Conservation (phyloP, 192 early-diverging fungal genomes). For the Linnemannia hyalina region DNA sequence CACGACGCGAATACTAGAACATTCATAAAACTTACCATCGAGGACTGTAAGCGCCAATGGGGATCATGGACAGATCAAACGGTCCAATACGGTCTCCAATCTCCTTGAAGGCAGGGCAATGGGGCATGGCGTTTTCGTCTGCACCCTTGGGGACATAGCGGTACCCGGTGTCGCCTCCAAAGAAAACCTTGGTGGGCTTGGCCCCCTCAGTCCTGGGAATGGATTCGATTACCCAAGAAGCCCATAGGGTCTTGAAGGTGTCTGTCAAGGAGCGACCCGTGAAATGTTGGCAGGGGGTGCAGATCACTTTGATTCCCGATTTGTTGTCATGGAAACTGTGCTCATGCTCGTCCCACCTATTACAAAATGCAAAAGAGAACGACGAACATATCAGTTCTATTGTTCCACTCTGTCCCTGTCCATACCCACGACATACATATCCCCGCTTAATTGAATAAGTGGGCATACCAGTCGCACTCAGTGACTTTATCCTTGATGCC, state of each 20-base stretch:
- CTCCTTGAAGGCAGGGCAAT: slow-evolving; percentile 88
- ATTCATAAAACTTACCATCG: slow-evolving; percentile 50
- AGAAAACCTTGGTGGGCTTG: slow-evolving; percentile 63
- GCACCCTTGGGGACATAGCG: slow-evolving; percentile 63
- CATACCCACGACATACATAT: too few species aligned
- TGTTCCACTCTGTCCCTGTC: background rate
- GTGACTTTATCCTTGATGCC: slow-evolving; percentile 66
- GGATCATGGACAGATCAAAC: slow-evolving; percentile 81
- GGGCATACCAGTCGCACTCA: slow-evolving; percentile 82
- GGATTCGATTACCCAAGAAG: slow-evolving; percentile 73
- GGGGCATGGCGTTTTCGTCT: slow-evolving; percentile 65
- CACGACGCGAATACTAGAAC: background rate
- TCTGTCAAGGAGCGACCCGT: slow-evolving; percentile 73
- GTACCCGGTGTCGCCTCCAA: slow-evolving; percentile 87
- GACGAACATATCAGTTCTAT: background rate
- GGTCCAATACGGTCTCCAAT: slow-evolving; percentile 82
- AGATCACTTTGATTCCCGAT: slow-evolving; percentile 59
- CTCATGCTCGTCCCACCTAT: slow-evolving; percentile 50
- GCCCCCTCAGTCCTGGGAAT: slow-evolving; percentile 50
- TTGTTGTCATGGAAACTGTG: slow-evolving; percentile 33
- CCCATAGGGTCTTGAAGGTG: slow-evolving; percentile 84
- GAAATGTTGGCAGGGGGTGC: slow-evolving; percentile 83
- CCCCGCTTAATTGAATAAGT: slow-evolving; percentile 23
- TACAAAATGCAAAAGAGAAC: background rate
- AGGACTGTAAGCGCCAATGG: slow-evolving; percentile 89